These are phyloP conservation scores for Monilinia laxa DNA, from an alignment of 2,329 filamentous ascomycete genomes.

Conservation along the genomic window DNA sequence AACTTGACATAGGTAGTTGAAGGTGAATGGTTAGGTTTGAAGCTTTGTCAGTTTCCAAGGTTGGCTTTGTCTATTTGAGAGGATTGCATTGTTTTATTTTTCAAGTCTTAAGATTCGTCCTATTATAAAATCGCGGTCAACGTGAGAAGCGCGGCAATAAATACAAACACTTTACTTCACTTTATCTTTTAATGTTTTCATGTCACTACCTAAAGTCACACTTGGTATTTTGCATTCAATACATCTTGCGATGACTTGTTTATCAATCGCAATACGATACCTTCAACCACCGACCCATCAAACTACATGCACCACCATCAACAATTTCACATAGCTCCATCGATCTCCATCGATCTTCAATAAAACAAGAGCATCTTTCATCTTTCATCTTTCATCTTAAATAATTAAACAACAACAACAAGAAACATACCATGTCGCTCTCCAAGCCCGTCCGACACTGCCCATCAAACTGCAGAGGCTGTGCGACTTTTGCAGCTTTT, in stretches of 20 bases:
- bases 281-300: background rate
- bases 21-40: background rate
- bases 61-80: background rate
- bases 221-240: background rate
- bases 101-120: background rate
- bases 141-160: background rate
- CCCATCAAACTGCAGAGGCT: constrained; percentile 10
- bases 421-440: constrained; percentile 6
- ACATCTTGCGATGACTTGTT: background rate
- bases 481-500: constrained; percentile 7
- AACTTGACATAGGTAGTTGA: background rate
- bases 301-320: background rate
- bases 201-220: background rate
- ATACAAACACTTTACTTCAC: constrained; percentile 2
- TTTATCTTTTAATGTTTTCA: background rate
- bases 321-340: background rate
- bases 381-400: background rate
- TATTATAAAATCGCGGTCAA: no score
- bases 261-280: no score
- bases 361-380: background rate
- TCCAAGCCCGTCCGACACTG: constrained; percentile 13
- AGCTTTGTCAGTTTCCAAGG: background rate
- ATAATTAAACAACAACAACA: no score
- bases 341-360: background rate
- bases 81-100: background rate